Percentiles rank a stretch among this genome's conserved stretches.
Evolutionary conservation across 805 yeast species (phyloP).

Genomic region (Saturnispora diversa): DNA sequence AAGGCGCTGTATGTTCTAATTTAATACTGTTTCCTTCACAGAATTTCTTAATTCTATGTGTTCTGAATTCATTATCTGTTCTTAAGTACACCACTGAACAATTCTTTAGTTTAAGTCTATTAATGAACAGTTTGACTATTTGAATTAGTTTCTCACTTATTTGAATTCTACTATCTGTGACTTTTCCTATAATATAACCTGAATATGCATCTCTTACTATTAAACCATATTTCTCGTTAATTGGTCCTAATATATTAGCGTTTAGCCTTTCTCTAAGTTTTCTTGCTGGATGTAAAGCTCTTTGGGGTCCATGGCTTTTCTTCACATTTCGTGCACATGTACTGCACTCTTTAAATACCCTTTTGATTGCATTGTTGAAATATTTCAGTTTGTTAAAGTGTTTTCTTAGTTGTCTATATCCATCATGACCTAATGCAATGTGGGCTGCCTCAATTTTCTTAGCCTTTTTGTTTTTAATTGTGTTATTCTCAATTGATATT

Average conservation of each 20-base stretch:
- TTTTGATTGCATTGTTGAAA: conserved; percentile 6
- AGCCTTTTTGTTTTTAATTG: too few relatives aligned
- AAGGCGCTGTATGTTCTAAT: neutral
- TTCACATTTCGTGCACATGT: neutral
- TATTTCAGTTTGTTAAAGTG: too few relatives aligned
- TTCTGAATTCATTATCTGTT: neutral
- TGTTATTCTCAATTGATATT: too few relatives aligned
- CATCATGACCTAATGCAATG: too few relatives aligned
- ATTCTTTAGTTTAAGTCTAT: neutral
- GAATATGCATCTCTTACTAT: neutral
- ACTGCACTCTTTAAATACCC: neutral
- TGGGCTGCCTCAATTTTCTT: too few relatives aligned
- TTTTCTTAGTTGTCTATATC: too few relatives aligned
- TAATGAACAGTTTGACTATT: neutral
- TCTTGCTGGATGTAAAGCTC: neutral
- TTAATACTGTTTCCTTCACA: neutral
- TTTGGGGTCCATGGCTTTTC: neutral
- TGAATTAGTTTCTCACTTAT: neutral
- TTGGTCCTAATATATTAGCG: neutral
- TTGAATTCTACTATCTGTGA: neutral
- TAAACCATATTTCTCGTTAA: neutral
- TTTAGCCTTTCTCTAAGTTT: neutral
- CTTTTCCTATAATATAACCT: neutral
- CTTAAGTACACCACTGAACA: neutral
- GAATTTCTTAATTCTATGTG: neutral